Conservation (phyloP, 495 filamentous ascomycete species). For the Bombardia bombarda region DNA sequence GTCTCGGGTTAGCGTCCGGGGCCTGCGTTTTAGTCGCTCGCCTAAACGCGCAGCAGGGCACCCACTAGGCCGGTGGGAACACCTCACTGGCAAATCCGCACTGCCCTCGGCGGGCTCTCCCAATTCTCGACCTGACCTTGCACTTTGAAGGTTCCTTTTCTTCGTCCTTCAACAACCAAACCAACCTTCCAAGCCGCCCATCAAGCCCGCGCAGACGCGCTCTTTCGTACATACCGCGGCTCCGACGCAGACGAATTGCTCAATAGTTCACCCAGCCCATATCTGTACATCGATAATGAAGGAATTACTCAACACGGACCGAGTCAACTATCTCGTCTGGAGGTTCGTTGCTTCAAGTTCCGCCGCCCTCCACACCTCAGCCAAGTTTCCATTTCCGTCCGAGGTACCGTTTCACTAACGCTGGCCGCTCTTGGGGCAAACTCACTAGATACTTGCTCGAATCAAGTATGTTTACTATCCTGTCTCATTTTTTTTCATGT, state of each 20-base stretch:
- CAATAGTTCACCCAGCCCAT: constrained; percentile 18
- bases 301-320: constrained; percentile 72
- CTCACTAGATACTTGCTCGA: constrained; percentile 72
- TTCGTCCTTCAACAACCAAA: constrained; percentile 12
- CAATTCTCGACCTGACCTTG: constrained; percentile 28
- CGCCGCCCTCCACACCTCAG: constrained; percentile 5
- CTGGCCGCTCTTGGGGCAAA: constrained; percentile 14
- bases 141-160: constrained; percentile 25
- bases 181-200: constrained; percentile 9
- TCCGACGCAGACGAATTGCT: too few relatives aligned
- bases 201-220: constrained; percentile 10
- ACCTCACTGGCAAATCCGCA: constrained; percentile 13
- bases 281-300: constrained; percentile 39
- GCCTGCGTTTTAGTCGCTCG: constrained; percentile 24
- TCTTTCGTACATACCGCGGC: constrained; percentile 4
- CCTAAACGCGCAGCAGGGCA: constrained; percentile 26
- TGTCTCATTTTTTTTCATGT: constrained; percentile 9
- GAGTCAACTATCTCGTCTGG: constrained; percentile 98
- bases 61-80: constrained; percentile 12
- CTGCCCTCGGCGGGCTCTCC: constrained; percentile 7
- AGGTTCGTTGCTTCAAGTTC: constrained; percentile 56
- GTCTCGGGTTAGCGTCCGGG: constrained; percentile 17
- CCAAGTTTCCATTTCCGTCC: neutral
- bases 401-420: constrained; percentile 16
- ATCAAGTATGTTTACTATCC: constrained; percentile 53